A percentile compares a stretch with the other conserved stretches of the same genome.
These are phyloP conservation scores for Chlorella vulgaris DNA, from an alignment of 139 green algal genomes.

Conservation along the genomic window DNA sequence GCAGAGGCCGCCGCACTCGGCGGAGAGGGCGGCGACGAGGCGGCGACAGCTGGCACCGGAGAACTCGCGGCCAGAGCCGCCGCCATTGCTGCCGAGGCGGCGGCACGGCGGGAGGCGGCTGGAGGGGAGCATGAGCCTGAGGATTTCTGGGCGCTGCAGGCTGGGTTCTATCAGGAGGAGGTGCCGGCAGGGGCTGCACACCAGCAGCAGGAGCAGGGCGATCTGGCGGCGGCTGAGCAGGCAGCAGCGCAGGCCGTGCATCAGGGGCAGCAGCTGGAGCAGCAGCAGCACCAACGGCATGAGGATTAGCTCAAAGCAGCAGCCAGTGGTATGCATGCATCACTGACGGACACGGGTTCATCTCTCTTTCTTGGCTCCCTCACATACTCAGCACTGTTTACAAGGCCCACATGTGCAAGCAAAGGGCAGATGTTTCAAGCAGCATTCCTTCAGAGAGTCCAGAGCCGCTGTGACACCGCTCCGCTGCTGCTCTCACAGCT, in stretches of 20 bases:
- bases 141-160: conserved; percentile 29
- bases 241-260: background rate
- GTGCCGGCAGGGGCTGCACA: too few species aligned
- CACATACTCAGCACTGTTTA: too few species aligned
- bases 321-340: background rate
- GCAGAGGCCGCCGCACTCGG: background rate
- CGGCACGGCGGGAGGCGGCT: background rate
- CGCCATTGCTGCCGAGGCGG: background rate
- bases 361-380: too few species aligned
- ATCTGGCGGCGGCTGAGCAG: too few species aligned
- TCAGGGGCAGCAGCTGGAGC: background rate
- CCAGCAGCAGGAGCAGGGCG: background rate
- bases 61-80: conserved; percentile 5
- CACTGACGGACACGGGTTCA: too few species aligned
- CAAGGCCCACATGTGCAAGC: too few species aligned
- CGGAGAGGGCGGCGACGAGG: background rate
- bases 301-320: background rate
- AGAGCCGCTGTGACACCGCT: too few species aligned
- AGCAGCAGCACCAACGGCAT: background rate
- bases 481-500: background rate
- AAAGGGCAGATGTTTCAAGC: background rate
- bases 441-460: too few species aligned
- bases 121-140: background rate
- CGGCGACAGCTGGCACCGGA: background rate
- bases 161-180: conserved; percentile 31